These are phyloP conservation scores for Mrakia gelida DNA, from an alignment of 768 basidiomycete species.

Conservation along the genomic window DNA sequence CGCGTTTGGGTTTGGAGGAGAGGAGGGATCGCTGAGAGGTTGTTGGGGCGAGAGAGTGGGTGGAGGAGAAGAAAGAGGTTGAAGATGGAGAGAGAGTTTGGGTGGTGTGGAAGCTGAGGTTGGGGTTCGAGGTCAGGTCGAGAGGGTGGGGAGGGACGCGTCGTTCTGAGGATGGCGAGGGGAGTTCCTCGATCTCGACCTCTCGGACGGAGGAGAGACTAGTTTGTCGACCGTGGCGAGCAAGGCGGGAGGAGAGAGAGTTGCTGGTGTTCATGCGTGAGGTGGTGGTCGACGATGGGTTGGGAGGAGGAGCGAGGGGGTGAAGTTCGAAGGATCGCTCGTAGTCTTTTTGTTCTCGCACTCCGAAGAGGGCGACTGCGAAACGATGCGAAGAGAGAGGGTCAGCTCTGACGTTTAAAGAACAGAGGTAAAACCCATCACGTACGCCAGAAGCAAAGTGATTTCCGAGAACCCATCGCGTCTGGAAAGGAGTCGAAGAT, in stretches of 20 bases:
- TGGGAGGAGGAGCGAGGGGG: not conserved
- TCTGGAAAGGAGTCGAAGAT: not conserved
- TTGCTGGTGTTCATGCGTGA: not conserved
- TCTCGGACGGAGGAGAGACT: too few species aligned
- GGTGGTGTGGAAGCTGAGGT: not conserved
- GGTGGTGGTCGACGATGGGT: not conserved
- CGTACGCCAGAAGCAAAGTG: conserved; percentile 9
- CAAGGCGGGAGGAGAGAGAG: not conserved
- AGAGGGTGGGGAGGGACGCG: not conserved
- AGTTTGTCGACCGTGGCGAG: not conserved
- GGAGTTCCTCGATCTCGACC: too few species aligned
- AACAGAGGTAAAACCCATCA: not conserved
- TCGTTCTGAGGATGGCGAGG: not conserved
- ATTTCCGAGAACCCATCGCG: conserved; percentile 4
- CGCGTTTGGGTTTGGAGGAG: not conserved
- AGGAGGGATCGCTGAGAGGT: not conserved
- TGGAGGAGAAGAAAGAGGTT: not conserved
- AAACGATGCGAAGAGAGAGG: not conserved
- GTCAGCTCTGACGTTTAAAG: not conserved
- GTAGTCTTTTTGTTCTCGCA: not conserved
- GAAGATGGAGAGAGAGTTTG: not conserved
- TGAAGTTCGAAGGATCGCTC: not conserved
- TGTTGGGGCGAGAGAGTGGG: not conserved
- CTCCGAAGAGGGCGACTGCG: conserved; percentile 2
- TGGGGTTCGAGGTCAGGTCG: not conserved